Percentiles rank a stretch among this genome's conserved stretches.
Evolutionary conservation across 2,329 filamentous ascomycete genomes (phyloP).

Genomic region (Ilyonectria sp.): DNA sequence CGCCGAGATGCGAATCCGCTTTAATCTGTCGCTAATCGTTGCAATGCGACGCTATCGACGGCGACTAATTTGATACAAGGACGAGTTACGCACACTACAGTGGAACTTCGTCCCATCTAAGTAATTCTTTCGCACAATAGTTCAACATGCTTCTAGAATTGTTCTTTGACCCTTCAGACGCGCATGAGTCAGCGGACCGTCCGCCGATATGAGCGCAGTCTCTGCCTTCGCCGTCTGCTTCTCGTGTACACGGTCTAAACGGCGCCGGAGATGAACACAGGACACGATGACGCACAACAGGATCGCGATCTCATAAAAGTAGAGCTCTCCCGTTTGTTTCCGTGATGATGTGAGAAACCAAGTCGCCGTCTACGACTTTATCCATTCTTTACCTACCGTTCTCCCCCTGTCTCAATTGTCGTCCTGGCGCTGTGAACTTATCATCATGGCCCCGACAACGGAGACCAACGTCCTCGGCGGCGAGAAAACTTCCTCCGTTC

Average conservation of each 20-base stretch:
- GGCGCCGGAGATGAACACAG: not conserved
- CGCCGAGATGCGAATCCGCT: not conserved
- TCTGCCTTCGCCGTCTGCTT: not conserved
- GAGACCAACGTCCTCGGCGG: not conserved
- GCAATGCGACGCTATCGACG: not conserved
- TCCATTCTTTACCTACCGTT: not conserved
- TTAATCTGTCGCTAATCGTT: not conserved
- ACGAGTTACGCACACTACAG: not conserved
- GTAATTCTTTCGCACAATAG: not conserved
- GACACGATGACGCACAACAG: not conserved
- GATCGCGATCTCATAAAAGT: not conserved
- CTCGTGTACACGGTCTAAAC: not conserved
- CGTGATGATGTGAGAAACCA: not conserved
- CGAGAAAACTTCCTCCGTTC: conserved; percentile 5
- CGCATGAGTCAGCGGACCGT: not conserved
- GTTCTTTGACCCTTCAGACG: not conserved
- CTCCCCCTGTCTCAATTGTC: not conserved
- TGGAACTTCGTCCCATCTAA: not conserved
- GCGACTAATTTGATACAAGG: not conserved
- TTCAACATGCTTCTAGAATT: not conserved
- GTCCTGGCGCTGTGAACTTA: too few species aligned
- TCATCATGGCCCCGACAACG: not conserved
- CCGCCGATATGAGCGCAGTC: not conserved
- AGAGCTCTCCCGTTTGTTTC: not conserved
- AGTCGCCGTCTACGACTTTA: not conserved